Conservation (phyloP, 1,284 basidiomycete genomes). For the Boletus putidus region DNA sequence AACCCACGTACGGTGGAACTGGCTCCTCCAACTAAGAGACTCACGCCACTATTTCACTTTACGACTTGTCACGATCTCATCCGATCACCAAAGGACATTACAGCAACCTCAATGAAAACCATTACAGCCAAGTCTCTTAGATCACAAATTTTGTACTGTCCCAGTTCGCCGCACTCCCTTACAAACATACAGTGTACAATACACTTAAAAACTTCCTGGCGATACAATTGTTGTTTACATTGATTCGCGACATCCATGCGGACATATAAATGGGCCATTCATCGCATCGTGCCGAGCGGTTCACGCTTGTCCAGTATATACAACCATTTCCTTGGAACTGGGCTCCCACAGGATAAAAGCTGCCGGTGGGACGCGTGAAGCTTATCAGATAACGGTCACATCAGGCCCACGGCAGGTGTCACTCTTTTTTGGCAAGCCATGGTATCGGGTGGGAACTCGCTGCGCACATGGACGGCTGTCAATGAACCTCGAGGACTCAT, state of each 20-base stretch:
- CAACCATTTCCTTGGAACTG: background rate
- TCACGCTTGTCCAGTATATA: background rate
- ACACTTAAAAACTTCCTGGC: background rate
- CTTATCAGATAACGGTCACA: no score
- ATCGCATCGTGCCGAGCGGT: background rate
- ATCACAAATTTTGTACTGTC: background rate
- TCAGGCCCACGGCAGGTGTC: no score
- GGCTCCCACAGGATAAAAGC: background rate
- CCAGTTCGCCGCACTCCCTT: background rate
- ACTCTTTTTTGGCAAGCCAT: no score
- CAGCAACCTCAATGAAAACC: background rate
- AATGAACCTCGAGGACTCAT: no score
- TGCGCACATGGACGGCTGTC: no score
- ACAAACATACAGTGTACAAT: background rate
- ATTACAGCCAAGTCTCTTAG: background rate
- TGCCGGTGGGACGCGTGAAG: no score
- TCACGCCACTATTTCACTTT: background rate
- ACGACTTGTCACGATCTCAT: constrained; percentile 10
- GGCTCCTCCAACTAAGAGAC: constrained; percentile 4
- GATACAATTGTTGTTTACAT: background rate
- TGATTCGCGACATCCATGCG: background rate
- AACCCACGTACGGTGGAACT: constrained; percentile 25
- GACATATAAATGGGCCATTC: no score
- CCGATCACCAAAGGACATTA: background rate
- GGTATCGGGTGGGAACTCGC: no score